Percentiles rank a stretch among this genome's conserved stretches.
phyloP scores from a whole-genome alignment of 2,329 filamentous ascomycete genomes.

The Claviceps paspali region DNA sequence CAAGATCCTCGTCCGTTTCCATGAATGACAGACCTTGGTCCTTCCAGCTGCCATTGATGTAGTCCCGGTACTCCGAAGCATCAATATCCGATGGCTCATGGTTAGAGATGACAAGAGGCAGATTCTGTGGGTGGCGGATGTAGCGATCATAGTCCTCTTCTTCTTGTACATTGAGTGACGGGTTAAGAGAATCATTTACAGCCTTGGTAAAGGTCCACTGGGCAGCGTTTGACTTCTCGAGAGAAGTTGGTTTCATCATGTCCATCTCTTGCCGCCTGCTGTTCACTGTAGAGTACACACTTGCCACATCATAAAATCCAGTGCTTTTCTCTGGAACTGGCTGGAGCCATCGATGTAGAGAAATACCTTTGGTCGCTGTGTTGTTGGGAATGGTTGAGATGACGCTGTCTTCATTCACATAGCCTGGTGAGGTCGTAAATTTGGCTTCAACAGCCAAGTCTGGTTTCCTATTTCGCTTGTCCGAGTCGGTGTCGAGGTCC shows the following conservation, averaged over 20 bases:
- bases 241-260: slow-evolving; percentile 39
- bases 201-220: slow-evolving; percentile 84
- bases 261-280: slow-evolving; percentile 1
- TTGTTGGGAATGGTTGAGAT: slow-evolving; percentile 24
- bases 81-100: slow-evolving; percentile 46
- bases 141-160: slow-evolving; percentile 79
- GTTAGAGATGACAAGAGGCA: slow-evolving; percentile 65
- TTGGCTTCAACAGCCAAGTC: slow-evolving; percentile 57
- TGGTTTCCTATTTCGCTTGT: slow-evolving; percentile 49
- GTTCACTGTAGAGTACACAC: neutral
- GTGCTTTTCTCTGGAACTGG: slow-evolving; percentile 24
- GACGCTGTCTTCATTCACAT: slow-evolving; percentile 23
- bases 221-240: slow-evolving; percentile 67
- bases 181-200: slow-evolving; percentile 72
- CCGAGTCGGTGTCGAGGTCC: slow-evolving; percentile 42
- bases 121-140: slow-evolving; percentile 73
- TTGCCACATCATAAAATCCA: slow-evolving; percentile 1
- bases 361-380: slow-evolving; percentile 31
- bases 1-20: slow-evolving; percentile 29
- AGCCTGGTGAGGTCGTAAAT: slow-evolving; percentile 20
- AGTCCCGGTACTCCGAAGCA: slow-evolving; percentile 60
- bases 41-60: slow-evolving; percentile 54
- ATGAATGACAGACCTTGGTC: slow-evolving; percentile 38
- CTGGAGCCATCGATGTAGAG: slow-evolving; percentile 48
- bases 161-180: slow-evolving; percentile 61